Evolutionary conservation across 1,284 basidiomycete genomes (phyloP), one percentile per base, ranked within the genome.

Genomic region (Coniophora puteana): DNA sequence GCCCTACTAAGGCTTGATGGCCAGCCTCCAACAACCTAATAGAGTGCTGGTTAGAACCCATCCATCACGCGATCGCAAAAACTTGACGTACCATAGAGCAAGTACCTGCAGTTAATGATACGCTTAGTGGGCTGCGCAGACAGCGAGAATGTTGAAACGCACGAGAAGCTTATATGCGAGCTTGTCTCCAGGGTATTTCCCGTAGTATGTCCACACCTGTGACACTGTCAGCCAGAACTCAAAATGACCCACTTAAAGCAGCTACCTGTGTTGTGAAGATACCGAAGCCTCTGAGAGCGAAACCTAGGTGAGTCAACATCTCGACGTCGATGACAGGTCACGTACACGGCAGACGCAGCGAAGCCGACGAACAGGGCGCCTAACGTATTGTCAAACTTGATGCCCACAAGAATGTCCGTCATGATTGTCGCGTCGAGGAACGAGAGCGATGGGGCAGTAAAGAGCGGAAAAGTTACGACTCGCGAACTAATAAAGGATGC

Each of bases 351-450:
- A 31, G 80, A 77, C 14, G 69, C 54, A n/a, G 66, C 67, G 55
- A 80, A 79, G 36, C 81, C 80, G 43, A 79, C 57, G 47, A 75
- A 67, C 36, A 70, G 61, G 14, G 81, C 79, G 35, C 80, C 80
- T 8, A 83, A 66, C 1, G 80, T 83, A 50, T 69, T 67, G 56
- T 75, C 66, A 37, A 76, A 46, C 4, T n/a, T n/a, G n/a, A n/a
- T n/a, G n/a, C n/a, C n/a, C n/a, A n/a, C n/a, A n/a, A n/a, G n/a
- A n/a, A n/a, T n/a, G n/a, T n/a, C n/a, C n/a, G n/a, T n/a, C n/a
- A n/a, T n/a, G n/a, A n/a, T n/a, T n/a, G n/a, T n/a, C n/a, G n/a
- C n/a, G n/a, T n/a, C n/a, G n/a, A n/a, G n/a, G n/a, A n/a, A n/a
- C n/a, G n/a, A n/a, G n/a, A n/a, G n/a, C n/a, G n/a, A n/a, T n/a